Conservation (phyloP, 2,329 filamentous ascomycete genomes). For the Didymella sp. region DNA sequence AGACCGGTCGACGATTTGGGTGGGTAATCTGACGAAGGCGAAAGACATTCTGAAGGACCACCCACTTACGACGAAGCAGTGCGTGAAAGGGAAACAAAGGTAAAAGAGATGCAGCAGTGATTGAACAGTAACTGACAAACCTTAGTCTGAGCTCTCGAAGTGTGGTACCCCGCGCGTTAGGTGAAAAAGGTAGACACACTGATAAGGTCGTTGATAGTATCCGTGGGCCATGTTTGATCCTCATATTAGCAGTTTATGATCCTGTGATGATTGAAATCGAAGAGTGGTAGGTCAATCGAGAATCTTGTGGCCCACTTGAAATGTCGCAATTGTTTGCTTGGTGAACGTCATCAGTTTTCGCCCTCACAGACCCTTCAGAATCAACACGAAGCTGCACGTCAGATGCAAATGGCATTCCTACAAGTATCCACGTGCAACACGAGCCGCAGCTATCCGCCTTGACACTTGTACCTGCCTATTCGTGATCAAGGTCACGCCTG, state of each 20-base stretch:
- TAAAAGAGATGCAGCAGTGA: neutral
- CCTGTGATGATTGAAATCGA: neutral
- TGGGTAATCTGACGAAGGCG: constrained; percentile 13
- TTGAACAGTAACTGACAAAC: neutral
- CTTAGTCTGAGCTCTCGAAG: neutral
- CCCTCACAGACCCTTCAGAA: constrained; percentile 5
- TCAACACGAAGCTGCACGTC: constrained; percentile 9
- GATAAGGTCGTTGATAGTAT: neutral
- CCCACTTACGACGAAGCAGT: constrained; percentile 16
- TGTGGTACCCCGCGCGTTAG: neutral
- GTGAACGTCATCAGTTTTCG: constrained; percentile 19
- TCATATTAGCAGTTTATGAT: neutral
- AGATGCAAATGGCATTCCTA: constrained; percentile 5
- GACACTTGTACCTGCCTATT: constrained; percentile 15
- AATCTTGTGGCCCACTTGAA: constrained; percentile 1
- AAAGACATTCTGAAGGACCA: neutral
- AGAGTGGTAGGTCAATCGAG: constrained; percentile 5
- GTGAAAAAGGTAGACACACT: neutral
- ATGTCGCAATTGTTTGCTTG: constrained; percentile 21
- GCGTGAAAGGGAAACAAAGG: neutral
- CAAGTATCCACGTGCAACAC: constrained; percentile 15
- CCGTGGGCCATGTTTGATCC: neutral
- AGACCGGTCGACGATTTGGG: constrained; percentile 21
- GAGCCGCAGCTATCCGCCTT: constrained; percentile 20
- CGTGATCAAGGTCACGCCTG: constrained; percentile 10